Evolutionary conservation across 2,329 filamentous ascomycete species (phyloP), one percentile per base, ranked within the genome.

Genomic region (Apiospora marii): DNA sequence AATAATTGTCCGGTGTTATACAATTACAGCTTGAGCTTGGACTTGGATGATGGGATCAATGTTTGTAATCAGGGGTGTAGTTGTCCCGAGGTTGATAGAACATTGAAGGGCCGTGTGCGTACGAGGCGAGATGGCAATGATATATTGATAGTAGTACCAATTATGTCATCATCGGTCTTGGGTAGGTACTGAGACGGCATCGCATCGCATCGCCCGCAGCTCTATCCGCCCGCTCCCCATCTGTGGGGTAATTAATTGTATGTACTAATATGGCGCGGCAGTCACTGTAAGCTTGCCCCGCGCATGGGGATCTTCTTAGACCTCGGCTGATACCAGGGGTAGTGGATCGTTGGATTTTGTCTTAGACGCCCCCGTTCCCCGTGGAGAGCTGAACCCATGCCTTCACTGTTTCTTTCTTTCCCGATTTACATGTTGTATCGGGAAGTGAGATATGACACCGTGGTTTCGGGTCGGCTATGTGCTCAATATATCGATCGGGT

Each of bases 221-320:
- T 24, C 24, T 27, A 16, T 27, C 8, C 49, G 12, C 6, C 8
- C 49, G 12, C 6, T 19, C 51, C 6, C 13, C 51, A 10, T 58
- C 27, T 58, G 51, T 58, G 51, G 51, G 51, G 51, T 58, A 58
- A 34, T 16, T 53, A n/a, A n/a, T n/a, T n/a, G n/a, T n/a, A n/a
- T n/a, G n/a, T n/a, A n/a, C n/a, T n/a, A n/a, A 12, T 30, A 22
- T 14, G 4, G 49, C 49, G 12, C 49, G 49, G 49, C n/a, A 53
- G 10, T 48, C 46, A 58, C 5, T 58, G 51, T 22, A 34, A 61
- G 27, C 27, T 16, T 64, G 58, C 34, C 58, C 34, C 30, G 58
- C 30, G 58, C 34, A n/a, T 58, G 51, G 51, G 51, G 34, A 41
- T 41, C 19, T 64, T 12, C 13, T 24, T 41, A n/a, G 58, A 64